These are phyloP conservation scores for Phytomonas sp. DNA, from an alignment of 208 protist genomes.

Conservation along the genomic window DNA sequence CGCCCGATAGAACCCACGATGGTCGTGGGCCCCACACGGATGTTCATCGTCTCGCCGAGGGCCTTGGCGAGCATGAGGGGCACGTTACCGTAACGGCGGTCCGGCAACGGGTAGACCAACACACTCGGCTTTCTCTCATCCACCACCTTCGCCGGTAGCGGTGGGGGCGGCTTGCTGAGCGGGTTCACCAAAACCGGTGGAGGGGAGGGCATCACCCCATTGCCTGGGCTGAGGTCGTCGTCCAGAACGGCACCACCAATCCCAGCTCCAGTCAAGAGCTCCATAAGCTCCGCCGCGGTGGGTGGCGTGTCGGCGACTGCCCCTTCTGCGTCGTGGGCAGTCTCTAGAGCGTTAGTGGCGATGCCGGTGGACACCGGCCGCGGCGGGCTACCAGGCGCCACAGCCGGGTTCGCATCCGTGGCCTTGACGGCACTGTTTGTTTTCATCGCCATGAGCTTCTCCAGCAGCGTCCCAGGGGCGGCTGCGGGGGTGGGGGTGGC, in stretches of 20 bases:
- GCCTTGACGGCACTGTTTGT: background rate
- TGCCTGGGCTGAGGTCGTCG: background rate
- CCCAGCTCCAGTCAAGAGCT: constrained; percentile 30
- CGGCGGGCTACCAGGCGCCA: background rate
- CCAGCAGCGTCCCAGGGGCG: constrained; percentile 28
- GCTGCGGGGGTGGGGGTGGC: background rate
- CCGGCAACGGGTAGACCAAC: constrained; percentile 74
- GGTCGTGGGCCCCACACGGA: constrained; percentile 75
- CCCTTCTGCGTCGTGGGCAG: background rate
- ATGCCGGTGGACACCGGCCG: background rate
- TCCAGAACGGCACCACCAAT: background rate
- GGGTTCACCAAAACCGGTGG: constrained; percentile 19
- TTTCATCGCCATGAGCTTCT: constrained; percentile 62
- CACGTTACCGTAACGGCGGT: constrained; percentile 47
- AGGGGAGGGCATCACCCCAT: constrained; percentile 6
- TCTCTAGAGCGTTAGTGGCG: background rate
- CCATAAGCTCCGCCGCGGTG: constrained; percentile 51
- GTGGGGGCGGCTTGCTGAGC: constrained; percentile 57
- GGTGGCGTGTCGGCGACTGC: constrained; percentile 17
- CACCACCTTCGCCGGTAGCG: constrained; percentile 57
- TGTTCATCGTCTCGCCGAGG: constrained; percentile 70
- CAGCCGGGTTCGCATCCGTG: background rate
- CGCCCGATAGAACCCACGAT: constrained; percentile 78
- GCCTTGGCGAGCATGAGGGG: constrained; percentile 66
- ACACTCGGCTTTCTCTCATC: constrained; percentile 67